A percentile compares a stretch with the other conserved stretches of the same genome.
These are phyloP conservation scores for Dactylellina sp. DNA, from an alignment of 2,329 filamentous ascomycete genomes.

Conservation along the genomic window DNA sequence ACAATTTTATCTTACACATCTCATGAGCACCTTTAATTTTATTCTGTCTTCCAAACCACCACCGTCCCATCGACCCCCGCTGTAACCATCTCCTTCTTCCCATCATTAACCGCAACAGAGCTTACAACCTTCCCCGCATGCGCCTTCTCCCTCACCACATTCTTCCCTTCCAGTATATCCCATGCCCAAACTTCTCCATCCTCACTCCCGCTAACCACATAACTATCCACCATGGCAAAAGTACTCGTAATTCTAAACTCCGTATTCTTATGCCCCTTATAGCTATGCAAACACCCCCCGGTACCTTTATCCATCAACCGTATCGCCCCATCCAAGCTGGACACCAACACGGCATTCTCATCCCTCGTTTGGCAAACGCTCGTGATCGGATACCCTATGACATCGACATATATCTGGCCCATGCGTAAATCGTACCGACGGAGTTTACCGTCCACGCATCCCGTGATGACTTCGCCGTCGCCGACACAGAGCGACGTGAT, in stretches of 20 bases:
- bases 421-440: slow-evolving; percentile 60
- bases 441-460: slow-evolving; percentile 59
- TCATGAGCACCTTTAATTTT: no score
- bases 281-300: slow-evolving; percentile 59
- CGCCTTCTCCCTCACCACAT: slow-evolving; percentile 57
- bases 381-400: slow-evolving; percentile 59
- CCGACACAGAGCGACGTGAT: slow-evolving; percentile 72
- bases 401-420: slow-evolving; percentile 59
- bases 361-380: slow-evolving; percentile 58
- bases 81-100: slow-evolving; percentile 60
- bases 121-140: slow-evolving; percentile 60
- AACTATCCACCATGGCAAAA: slow-evolving; percentile 59
- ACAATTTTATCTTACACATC: background rate
- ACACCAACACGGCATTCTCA: slow-evolving; percentile 58
- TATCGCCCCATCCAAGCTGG: slow-evolving; percentile 58
- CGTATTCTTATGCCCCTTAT: slow-evolving; percentile 59
- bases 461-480: slow-evolving; percentile 69
- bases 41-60: slow-evolving; percentile 45
- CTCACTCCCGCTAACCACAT: slow-evolving; percentile 60
- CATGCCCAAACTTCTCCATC: slow-evolving; percentile 60
- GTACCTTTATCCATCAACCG: slow-evolving; percentile 59
- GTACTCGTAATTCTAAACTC: slow-evolving; percentile 59
- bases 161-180: slow-evolving; percentile 60
- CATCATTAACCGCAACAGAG: slow-evolving; percentile 58
- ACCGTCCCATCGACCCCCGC: slow-evolving; percentile 59